These are phyloP conservation scores for Penicillium dipodomyicola DNA, from an alignment of 495 filamentous ascomycete genomes.

Conservation along the genomic window DNA sequence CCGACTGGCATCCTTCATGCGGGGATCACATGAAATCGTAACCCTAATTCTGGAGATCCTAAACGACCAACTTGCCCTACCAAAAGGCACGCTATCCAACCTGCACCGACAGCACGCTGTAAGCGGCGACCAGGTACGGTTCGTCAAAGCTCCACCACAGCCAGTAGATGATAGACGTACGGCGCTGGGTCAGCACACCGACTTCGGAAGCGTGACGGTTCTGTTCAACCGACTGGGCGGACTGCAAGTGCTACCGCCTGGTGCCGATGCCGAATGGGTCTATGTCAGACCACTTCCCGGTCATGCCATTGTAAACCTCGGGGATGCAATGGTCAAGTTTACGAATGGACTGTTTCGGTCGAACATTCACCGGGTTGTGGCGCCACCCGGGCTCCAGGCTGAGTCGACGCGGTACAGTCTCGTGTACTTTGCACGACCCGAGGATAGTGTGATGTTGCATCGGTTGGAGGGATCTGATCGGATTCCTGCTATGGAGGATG, in stretches of 20 bases:
- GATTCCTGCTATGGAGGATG: conserved; percentile 33
- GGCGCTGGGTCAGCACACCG: conserved; percentile 51
- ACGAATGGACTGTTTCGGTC: conserved; percentile 58
- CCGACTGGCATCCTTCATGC: conserved; percentile 48
- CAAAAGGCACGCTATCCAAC: conserved; percentile 41
- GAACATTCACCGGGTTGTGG: conserved; percentile 62
- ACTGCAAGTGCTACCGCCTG: conserved; percentile 54
- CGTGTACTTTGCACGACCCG: conserved; percentile 61
- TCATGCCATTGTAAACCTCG: conserved; percentile 62
- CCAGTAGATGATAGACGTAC: conserved; percentile 38
- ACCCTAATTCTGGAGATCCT: conserved; percentile 49
- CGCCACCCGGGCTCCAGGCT: conserved; percentile 54
- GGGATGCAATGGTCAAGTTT: conserved; percentile 64
- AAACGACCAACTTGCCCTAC: conserved; percentile 50
- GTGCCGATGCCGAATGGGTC: conserved; percentile 49
- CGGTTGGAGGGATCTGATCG: conserved; percentile 37
- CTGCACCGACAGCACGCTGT: conserved; percentile 48
- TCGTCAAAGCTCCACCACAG: conserved; percentile 50
- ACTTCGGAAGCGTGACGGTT: conserved; percentile 55
- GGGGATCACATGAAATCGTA: conserved; percentile 48
- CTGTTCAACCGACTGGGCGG: conserved; percentile 62
- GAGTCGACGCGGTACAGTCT: conserved; percentile 54
- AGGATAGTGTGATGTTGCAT: conserved; percentile 54
- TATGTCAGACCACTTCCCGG: conserved; percentile 59
- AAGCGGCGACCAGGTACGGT: conserved; percentile 60